Conservation (phyloP, 176 grass and related monocot species). For the Echinochloa phyllopogon region DNA sequence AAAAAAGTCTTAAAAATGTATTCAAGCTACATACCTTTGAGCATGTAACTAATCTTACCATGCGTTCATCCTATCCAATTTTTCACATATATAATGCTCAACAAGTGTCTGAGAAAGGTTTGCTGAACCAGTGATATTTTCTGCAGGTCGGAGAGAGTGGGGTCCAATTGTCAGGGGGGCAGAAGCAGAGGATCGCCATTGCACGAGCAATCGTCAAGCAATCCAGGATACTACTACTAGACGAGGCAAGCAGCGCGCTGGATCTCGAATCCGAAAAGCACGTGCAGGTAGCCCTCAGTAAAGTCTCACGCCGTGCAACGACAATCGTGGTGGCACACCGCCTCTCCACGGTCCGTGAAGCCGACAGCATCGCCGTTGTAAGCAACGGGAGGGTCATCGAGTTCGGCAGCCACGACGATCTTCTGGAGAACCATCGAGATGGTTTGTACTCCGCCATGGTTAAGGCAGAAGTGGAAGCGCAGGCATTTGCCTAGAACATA, state of each 20-base stretch:
- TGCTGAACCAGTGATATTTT: not conserved
- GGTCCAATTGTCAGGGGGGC: constrained; percentile 58
- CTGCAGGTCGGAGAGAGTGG: constrained; percentile 69
- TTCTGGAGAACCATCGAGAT: constrained; percentile 23
- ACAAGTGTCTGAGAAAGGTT: too few relatives aligned
- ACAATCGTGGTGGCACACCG: constrained; percentile 64
- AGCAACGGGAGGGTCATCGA: constrained; percentile 11
- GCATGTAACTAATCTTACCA: not conserved
- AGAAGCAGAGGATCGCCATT: constrained; percentile 71
- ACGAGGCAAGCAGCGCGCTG: constrained; percentile 67
- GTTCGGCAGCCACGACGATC: constrained; percentile 18
- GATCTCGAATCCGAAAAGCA: constrained; percentile 64
- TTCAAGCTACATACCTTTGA: not conserved
- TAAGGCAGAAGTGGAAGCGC: constrained; percentile 54
- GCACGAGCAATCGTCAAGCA: constrained; percentile 60
- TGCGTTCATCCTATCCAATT: not conserved
- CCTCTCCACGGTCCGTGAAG: constrained; percentile 55
- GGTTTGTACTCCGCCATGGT: constrained; percentile 64
- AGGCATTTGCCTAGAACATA: constrained; percentile 49
- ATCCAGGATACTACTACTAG: constrained; percentile 51
- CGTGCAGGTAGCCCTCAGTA: constrained; percentile 49
- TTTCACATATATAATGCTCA: not conserved
- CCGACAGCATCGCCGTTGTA: constrained; percentile 67
- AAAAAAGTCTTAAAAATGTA: not conserved
- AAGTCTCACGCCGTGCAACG: constrained; percentile 36